Evolutionary conservation across 2,329 filamentous ascomycete genomes (phyloP), one percentile per base, ranked within the genome.

Genomic region (Rutstroemia sp.): DNA sequence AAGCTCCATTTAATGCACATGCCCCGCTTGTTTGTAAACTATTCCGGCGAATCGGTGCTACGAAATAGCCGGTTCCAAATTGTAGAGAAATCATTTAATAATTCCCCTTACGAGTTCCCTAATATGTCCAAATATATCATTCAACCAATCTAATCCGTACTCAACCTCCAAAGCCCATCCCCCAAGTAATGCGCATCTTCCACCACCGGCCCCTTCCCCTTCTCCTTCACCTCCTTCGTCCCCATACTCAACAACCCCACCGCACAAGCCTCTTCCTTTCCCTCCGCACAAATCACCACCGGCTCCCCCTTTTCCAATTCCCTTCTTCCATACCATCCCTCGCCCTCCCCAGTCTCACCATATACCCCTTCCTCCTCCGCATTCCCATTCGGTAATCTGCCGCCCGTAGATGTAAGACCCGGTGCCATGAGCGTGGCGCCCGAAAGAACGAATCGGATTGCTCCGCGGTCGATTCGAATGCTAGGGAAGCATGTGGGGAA

Each of bases 351-450:
- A 27, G 56, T 59, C 34, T 63, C 67, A 2, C 71, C 67, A 63
- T 66, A 68, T 27, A 48, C 55, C 8, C 65, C 64, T 53, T 73
- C 61, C 57, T 76, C 74, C 1, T 71, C 67, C 1, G 64, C 63
- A 38, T 69, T 67, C 8, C 64, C 64, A 57, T 41, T 71, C 63
- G 94, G 94, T 66, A 99, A 73, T 48, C 88, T 73, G 0, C 94
- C 94, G 0, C 94, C 94, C 0, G 84, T 73, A 19, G 84, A 90
- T 27, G 94, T 99, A 65, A 99, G 73, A 0, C 94, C 94, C 0
- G 94, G 94, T 1, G 91, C 92, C 94, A 99, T 99, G 61, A 99
- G 84, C 14, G 92, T 90, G 0, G 94, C 94, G 46, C 94, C 94
- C 1, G 85, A 89, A 1, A 99, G 82, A 25, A 99, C 92, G 74